Conservation (phyloP, 2,329 filamentous ascomycete species). For the Tolypocladium pustulatum region DNA sequence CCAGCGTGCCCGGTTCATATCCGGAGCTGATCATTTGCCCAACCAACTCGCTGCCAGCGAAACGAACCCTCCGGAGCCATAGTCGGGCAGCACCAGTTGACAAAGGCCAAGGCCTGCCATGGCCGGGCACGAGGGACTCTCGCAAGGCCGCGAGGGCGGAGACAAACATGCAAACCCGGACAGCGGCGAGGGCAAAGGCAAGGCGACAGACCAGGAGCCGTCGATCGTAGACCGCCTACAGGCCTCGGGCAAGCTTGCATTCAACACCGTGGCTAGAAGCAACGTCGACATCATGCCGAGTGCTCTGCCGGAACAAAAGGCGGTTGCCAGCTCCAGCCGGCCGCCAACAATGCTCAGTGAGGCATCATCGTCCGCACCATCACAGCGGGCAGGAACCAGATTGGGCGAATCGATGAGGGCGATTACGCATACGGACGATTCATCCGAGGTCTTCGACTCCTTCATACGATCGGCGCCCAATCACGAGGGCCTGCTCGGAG, state of each 20-base stretch:
- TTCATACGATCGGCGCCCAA: not conserved
- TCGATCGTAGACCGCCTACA: constrained; percentile 13
- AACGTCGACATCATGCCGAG: constrained; percentile 4
- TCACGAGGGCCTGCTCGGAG: not conserved
- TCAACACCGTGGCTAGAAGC: constrained; percentile 12
- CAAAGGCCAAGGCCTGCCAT: not conserved
- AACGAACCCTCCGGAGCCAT: not conserved
- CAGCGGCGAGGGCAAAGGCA: constrained; percentile 7
- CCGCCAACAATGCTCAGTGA: not conserved
- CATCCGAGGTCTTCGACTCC: not conserved
- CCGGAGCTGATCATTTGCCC: not conserved
- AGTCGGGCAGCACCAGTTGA: not conserved
- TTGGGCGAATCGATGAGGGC: not conserved
- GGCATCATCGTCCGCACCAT: not conserved
- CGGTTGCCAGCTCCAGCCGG: not conserved
- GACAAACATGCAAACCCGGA: not conserved
- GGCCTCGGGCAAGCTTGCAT: constrained; percentile 15
- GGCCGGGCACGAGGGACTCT: not conserved
- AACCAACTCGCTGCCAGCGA: not conserved
- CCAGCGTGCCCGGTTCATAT: not conserved
- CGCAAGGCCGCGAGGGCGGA: not conserved
- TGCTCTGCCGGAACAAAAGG: constrained; percentile 10
- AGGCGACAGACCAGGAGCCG: constrained; percentile 2
- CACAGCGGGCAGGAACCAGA: not conserved
- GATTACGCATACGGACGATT: not conserved